Evolutionary conservation across 768 basidiomycete species (phyloP).

Genomic region (Tephrocybe rancida): DNA sequence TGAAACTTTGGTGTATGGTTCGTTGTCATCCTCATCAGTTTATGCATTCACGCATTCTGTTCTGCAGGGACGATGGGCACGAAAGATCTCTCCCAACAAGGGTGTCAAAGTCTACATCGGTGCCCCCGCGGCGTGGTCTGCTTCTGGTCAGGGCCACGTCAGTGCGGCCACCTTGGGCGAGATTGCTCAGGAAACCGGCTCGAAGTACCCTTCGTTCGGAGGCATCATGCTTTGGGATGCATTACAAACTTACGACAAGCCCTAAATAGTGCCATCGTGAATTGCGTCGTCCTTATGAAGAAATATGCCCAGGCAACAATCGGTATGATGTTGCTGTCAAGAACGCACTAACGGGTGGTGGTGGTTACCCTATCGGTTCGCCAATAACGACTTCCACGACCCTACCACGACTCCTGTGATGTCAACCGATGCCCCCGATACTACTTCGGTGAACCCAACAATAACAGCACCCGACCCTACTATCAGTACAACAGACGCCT

Average conservation of each 20-base stretch:
- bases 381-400: constrained; percentile 1
- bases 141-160: constrained; percentile 61
- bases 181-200: constrained; percentile 51
- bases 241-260: constrained; percentile 47
- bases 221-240: constrained; percentile 62
- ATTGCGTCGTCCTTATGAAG: neutral
- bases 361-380: constrained; percentile 24
- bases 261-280: constrained; percentile 22
- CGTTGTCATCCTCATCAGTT: neutral
- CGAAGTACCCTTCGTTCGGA: constrained; percentile 63
- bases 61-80: constrained; percentile 66
- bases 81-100: constrained; percentile 54
- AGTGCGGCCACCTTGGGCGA: constrained; percentile 43
- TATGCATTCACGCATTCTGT: neutral
- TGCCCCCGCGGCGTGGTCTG: constrained; percentile 56
- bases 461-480: neutral
- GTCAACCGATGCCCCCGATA: neutral
- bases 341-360: constrained; percentile 53
- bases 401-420: neutral
- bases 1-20: constrained; percentile 65
- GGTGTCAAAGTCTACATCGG: constrained; percentile 68
- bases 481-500: neutral
- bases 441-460: neutral
- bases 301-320: constrained; percentile 44
- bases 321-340: constrained; percentile 66